phyloP scores from a whole-genome alignment of 768 basidiomycete genomes.

The Amanita phalloides region DNA sequence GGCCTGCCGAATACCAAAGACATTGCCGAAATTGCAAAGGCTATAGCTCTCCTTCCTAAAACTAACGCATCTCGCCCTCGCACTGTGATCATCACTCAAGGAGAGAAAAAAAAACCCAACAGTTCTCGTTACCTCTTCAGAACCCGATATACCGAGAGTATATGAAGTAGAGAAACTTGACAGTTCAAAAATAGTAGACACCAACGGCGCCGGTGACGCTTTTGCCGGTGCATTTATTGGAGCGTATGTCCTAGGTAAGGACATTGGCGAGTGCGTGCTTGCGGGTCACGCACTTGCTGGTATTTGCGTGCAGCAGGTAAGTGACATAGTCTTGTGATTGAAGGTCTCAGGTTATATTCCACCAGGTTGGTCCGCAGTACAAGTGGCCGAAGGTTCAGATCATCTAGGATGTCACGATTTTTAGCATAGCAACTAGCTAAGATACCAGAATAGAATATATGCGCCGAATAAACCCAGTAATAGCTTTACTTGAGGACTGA shows the following conservation, averaged over 20 bases:
- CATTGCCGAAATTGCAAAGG: constrained; percentile 56
- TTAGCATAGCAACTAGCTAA: constrained; percentile 17
- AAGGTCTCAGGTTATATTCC: background rate
- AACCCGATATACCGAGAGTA: constrained; percentile 41
- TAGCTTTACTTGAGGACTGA: constrained; percentile 62
- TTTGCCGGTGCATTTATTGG: constrained; percentile 96
- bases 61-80: constrained; percentile 68
- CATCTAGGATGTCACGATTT: constrained; percentile 11
- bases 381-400: constrained; percentile 40
- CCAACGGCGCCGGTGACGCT: constrained; percentile 96
- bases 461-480: constrained; percentile 49
- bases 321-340: constrained; percentile 8
- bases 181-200: constrained; percentile 76
- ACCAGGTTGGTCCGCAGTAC: constrained; percentile 39
- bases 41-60: constrained; percentile 71
- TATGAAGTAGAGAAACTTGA: constrained; percentile 49
- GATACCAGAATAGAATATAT: constrained; percentile 53
- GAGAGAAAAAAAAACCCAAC: constrained; percentile 73
- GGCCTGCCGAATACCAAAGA: constrained; percentile 59
- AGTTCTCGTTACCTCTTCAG: constrained; percentile 53
- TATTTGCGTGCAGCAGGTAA: constrained; percentile 76
- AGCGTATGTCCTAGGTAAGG: constrained; percentile 71
- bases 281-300: constrained; percentile 80
- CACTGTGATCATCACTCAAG: constrained; percentile 86
- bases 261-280: constrained; percentile 64